Conservation (phyloP, 345 rosid genomes). For the Syzygium aqueum region DNA sequence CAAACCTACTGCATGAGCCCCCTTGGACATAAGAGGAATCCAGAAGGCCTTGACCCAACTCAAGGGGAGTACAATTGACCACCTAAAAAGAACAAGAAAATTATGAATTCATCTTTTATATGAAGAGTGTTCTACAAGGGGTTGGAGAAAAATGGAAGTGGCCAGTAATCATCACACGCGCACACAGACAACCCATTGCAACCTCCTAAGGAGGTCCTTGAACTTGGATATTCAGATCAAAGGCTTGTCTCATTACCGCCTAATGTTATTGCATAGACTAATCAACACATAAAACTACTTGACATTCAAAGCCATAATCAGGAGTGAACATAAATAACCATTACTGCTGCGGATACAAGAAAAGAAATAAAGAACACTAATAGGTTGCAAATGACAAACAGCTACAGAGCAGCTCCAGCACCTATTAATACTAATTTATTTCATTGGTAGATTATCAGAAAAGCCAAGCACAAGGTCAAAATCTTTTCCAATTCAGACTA, state of each 20-base stretch:
- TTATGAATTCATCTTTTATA: not conserved
- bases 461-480: not conserved
- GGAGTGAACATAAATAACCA: not conserved
- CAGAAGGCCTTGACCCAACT: slow-evolving; percentile 81
- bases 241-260: not conserved
- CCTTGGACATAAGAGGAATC: slow-evolving; percentile 50
- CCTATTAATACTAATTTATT: not conserved
- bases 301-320: not conserved
- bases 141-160: not conserved
- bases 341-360: not conserved
- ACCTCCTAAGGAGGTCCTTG: not conserved
- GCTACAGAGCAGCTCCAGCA: not conserved
- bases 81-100: slow-evolving; percentile 20
- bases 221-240: not conserved
- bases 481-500: not conserved
- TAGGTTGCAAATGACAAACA: not conserved
- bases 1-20: slow-evolving; percentile 73
- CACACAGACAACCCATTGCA: not conserved
- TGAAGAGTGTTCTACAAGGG: not conserved
- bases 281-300: not conserved
- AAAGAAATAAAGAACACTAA: not conserved
- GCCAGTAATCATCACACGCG: not conserved
- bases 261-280: not conserved
- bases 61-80: slow-evolving; percentile 78
- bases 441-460: not conserved